Evolutionary conservation across 805 yeast genomes (phyloP).

Genomic region (Candida bentonensis): DNA sequence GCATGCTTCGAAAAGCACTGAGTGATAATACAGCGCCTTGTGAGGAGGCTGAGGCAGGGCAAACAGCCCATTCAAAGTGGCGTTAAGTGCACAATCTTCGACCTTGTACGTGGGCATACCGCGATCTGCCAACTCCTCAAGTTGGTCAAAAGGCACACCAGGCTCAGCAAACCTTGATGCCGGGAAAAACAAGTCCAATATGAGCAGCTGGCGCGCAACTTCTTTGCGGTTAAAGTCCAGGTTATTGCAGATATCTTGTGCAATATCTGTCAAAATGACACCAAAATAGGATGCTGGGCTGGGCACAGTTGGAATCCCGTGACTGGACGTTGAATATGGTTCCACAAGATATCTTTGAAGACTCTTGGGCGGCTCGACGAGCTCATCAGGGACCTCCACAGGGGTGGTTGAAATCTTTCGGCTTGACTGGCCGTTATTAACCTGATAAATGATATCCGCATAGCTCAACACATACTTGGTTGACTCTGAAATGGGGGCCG

Average conservation of each 20-base stretch:
- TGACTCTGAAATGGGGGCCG: conserved; percentile 12
- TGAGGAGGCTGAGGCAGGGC: conserved; percentile 55
- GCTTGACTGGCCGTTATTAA: conserved; percentile 2
- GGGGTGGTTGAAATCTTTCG: conserved; percentile 17
- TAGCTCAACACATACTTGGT: conserved; percentile 11
- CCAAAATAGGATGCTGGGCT: conserved; percentile 36
- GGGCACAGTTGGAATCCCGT: conserved; percentile 56
- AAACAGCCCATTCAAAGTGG: conserved; percentile 63
- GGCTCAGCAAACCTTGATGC: conserved; percentile 52
- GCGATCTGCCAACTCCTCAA: conserved; percentile 27
- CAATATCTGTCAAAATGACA: conserved; percentile 58
- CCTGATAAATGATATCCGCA: conserved; percentile 5
- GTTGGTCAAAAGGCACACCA: conserved; percentile 64
- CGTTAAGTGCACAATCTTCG: conserved; percentile 80
- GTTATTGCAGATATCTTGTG: conserved; percentile 59
- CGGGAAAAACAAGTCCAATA: conserved; percentile 58
- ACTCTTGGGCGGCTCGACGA: conserved; percentile 28
- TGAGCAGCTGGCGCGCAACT: conserved; percentile 69
- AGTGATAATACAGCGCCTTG: conserved; percentile 65
- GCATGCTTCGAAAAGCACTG: conserved; percentile 78
- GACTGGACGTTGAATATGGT: conserved; percentile 34
- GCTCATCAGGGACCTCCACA: conserved; percentile 17
- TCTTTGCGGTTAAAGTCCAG: conserved; percentile 82
- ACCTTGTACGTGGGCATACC: conserved; percentile 65
- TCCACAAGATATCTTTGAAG: conserved; percentile 47